Conservation (phyloP, 768 basidiomycete species). For the Trametes cingulata region DNA sequence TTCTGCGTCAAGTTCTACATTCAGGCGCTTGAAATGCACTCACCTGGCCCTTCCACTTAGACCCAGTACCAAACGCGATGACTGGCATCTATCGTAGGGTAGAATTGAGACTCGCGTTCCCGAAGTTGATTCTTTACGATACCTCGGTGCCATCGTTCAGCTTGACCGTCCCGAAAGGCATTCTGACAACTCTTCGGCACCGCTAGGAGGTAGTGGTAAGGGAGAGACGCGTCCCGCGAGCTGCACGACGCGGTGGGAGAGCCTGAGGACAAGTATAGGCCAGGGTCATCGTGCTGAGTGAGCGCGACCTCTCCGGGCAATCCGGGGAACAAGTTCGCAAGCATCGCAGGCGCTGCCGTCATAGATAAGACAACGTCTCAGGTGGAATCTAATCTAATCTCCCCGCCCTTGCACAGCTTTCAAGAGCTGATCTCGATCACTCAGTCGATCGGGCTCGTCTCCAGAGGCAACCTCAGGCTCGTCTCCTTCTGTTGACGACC, state of each 20-base stretch:
- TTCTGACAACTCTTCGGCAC: slow-evolving; percentile 11
- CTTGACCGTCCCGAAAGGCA: slow-evolving; percentile 36
- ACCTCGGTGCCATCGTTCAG: slow-evolving; percentile 42
- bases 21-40: not conserved
- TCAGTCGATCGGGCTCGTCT: not conserved
- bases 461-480: not conserved
- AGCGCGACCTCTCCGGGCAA: not conserved
- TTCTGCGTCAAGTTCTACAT: slow-evolving; percentile 1
- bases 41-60: slow-evolving; percentile 37
- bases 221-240: not conserved
- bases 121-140: too few species aligned
- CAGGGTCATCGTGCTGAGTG: not conserved
- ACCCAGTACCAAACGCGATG: slow-evolving; percentile 65
- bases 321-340: not conserved
- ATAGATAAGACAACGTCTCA: slow-evolving; percentile 2
- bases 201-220: not conserved
- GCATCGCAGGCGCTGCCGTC: not conserved
- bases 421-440: not conserved
- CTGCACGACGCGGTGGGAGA: not conserved
- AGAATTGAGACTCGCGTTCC: not conserved
- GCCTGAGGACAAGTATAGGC: not conserved
- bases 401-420: not conserved
- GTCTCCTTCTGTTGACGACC: not conserved
- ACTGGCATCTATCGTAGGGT: slow-evolving; percentile 48
- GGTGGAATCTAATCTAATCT: not conserved